These are phyloP conservation scores for Zymoseptoria pseudotritici DNA, from an alignment of 2,329 filamentous ascomycete species.

Conservation along the genomic window DNA sequence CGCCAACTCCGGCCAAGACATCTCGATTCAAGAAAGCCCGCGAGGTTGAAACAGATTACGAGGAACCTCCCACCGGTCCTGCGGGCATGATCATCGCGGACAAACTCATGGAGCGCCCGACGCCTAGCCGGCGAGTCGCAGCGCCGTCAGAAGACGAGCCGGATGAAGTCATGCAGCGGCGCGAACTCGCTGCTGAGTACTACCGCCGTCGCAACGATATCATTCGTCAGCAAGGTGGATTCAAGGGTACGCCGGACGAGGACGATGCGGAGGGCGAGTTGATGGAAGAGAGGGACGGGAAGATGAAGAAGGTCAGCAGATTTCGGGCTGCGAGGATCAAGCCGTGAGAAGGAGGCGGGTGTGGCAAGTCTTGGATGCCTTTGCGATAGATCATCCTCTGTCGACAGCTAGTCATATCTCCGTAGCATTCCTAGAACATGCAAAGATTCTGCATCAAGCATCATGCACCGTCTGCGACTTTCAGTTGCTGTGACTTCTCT, in stretches of 20 bases:
- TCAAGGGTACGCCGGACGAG: slow-evolving; percentile 49
- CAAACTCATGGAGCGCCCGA: slow-evolving; percentile 46
- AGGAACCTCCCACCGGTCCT: slow-evolving; percentile 14
- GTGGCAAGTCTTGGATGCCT: background rate
- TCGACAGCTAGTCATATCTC: background rate
- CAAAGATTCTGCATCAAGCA: background rate
- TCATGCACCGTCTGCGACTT: background rate
- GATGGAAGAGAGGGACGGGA: slow-evolving; percentile 38
- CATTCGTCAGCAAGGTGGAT: slow-evolving; percentile 76
- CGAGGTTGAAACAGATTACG: slow-evolving; percentile 1
- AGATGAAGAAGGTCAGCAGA: slow-evolving; percentile 32
- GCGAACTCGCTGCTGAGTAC: slow-evolving; percentile 76
- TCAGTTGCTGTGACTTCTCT: background rate
- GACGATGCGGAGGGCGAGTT: slow-evolving; percentile 61
- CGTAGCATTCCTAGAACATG: background rate
- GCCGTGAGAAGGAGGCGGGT: background rate
- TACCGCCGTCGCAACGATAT: slow-evolving; percentile 74
- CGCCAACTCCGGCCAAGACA: slow-evolving; percentile 27
- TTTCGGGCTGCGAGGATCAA: slow-evolving; percentile 30
- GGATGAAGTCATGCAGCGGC: slow-evolving; percentile 61
- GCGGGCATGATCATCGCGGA: slow-evolving; percentile 37
- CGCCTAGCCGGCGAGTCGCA: slow-evolving; percentile 10
- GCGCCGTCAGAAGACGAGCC: slow-evolving; percentile 35
- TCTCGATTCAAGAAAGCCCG: slow-evolving; percentile 36
- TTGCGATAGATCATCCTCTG: background rate